Base-by-base conservation (phyloP, 176 grass and related monocot species). In the Avena insularis region DNA sequence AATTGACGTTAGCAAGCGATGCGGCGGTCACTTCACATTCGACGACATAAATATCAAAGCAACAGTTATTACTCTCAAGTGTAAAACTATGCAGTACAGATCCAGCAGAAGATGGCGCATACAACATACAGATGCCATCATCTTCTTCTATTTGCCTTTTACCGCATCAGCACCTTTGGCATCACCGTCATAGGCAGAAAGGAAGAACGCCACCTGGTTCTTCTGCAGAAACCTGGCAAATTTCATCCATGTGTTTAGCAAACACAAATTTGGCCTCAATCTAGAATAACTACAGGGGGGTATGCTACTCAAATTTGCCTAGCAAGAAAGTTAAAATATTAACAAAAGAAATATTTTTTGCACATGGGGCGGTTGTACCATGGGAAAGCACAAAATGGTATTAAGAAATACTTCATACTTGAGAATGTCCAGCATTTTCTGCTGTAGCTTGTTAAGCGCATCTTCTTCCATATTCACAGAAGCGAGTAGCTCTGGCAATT, bases 401-500 rank as follows among this genome's bases (percentile, higher is more conserved):
- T 35, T 23, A 66, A 86, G 53, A 74, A 77, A 79, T 60, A 80
- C 50, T 82, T 47, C 83, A 80, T 98, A 98, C 96, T 94, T 98
- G 69, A 98, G 96, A 77, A 98, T 84, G 69, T 98, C 96, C 70
- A 98, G 79, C 80, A 96, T 79, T 71, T 94, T 98, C 77, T 88
- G 65, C 82, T 98, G 93, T 75, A 98, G 85, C 68, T 92, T 98
- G 82, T 79, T 89, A 13, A 92, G 84, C 12, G 93, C 92, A 54
- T 98, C 92, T 83, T 98, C 92, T 78, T 98, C 96, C 96, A 98
- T 94, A 68, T 88, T 98, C 70, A 98, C 96, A 87, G 77, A 90
- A 51, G 88, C 40, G 71, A 98, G 96, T 80, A 98, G 75, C 88
- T 98, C 96, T 49, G 96, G 96, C 71, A 98, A 86, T 82, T 98